A percentile compares a stretch with the other conserved stretches of the same genome.
These are phyloP conservation scores for Erythrophleum fordii DNA, from an alignment of 306 rosid genomes.

Conservation along the genomic window DNA sequence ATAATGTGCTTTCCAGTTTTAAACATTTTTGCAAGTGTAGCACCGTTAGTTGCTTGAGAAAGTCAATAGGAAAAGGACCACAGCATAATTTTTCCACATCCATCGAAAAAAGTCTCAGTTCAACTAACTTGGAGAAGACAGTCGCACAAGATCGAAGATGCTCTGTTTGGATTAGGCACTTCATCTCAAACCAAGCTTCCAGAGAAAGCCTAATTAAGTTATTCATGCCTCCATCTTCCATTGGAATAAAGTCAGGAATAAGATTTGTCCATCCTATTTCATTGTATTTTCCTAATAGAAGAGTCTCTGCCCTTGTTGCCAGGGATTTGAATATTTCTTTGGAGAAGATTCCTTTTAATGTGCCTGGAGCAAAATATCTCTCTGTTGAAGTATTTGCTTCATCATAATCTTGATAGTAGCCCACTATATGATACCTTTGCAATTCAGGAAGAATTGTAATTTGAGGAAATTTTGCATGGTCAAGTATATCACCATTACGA, in stretches of 20 bases:
- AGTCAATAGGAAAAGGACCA: neutral
- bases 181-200: neutral
- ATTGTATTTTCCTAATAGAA: neutral
- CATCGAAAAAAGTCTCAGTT: neutral
- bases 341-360: neutral
- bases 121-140: conserved; percentile 27
- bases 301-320: neutral
- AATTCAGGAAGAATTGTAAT: neutral
- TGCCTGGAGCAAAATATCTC: neutral
- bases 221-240: neutral
- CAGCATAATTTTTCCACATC: neutral
- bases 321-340: neutral
- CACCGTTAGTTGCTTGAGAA: neutral
- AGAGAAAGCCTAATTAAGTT: neutral
- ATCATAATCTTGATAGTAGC: neutral
- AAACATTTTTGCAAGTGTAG: neutral
- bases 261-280: conserved; percentile 25
- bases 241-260: conserved; percentile 27
- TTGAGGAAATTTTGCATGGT: neutral
- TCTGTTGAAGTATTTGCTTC: neutral
- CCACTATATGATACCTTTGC: conserved; percentile 29
- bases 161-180: conserved; percentile 8
- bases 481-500: neutral
- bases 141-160: neutral
- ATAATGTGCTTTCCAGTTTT: neutral